Evolutionary conservation across 345 rosid genomes (phyloP).

Genomic region (Barbarea vulgaris): DNA sequence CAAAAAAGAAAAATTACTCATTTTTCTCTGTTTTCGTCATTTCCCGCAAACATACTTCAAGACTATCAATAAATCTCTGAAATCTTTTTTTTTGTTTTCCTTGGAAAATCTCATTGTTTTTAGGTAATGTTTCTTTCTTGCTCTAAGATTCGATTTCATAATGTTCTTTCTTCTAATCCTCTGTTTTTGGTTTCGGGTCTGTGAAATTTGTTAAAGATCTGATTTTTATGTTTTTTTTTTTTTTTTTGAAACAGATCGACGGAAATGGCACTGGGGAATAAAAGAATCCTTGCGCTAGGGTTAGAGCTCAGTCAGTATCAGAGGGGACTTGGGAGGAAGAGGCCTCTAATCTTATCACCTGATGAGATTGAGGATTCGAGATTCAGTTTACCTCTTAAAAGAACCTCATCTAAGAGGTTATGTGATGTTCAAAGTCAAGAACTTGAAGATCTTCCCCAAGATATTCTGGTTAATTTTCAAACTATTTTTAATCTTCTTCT

Average conservation of each 20-base stretch:
- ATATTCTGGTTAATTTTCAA: constrained; percentile 63
- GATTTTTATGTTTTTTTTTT: not conserved
- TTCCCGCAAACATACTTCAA: constrained; percentile 6
- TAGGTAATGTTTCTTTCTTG: constrained; percentile 20
- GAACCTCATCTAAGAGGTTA: constrained; percentile 56
- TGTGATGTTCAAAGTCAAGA: constrained; percentile 46
- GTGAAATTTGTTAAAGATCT: constrained; percentile 2
- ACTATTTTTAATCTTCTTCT: not conserved
- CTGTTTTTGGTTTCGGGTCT: constrained; percentile 13
- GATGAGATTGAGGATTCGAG: constrained; percentile 33
- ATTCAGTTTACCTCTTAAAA: constrained; percentile 2
- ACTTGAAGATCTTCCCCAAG: constrained; percentile 69
- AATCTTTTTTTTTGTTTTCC: not conserved
- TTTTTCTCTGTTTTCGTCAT: constrained; percentile 33
- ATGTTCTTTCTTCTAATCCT: not conserved
- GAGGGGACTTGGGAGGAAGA: constrained; percentile 75
- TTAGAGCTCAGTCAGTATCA: constrained; percentile 53
- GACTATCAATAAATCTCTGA: not conserved
- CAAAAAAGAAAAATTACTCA: constrained; percentile 27
- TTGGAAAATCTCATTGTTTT: not conserved
- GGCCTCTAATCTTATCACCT: constrained; percentile 52
- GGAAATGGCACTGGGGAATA: constrained; percentile 57
- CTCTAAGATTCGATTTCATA: not conserved
- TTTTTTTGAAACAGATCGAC: not conserved
- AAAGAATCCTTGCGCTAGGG: constrained; percentile 42